phyloP scores from a whole-genome alignment of 495 filamentous ascomycete species.

The Staphylotrichum longicolle region DNA sequence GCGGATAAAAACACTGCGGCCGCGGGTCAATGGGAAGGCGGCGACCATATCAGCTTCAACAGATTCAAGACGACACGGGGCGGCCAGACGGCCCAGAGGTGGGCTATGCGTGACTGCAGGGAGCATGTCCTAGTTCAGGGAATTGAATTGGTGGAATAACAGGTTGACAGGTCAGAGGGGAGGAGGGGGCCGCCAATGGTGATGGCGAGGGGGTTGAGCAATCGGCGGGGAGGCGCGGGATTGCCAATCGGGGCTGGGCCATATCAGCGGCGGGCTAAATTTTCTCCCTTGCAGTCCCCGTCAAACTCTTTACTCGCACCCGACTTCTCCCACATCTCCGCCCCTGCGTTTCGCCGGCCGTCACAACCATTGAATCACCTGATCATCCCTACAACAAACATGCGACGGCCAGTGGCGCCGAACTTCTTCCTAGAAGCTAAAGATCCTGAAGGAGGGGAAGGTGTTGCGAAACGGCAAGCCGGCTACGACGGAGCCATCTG shows the following conservation, averaged over 20 bases:
- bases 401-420: background rate
- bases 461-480: background rate
- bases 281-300: too few species aligned
- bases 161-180: slow-evolving; percentile 8
- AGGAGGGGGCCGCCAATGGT: too few species aligned
- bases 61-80: slow-evolving; percentile 7
- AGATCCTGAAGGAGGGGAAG: background rate
- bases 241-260: too few species aligned
- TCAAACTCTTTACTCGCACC: too few species aligned
- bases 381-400: background rate
- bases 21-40: slow-evolving; percentile 8
- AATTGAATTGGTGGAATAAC: too few species aligned
- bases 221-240: too few species aligned
- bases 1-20: slow-evolving; percentile 10
- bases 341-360: too few species aligned
- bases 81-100: slow-evolving; percentile 9
- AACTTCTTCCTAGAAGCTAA: background rate
- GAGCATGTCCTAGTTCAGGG: slow-evolving; percentile 11
- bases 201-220: slow-evolving; percentile 9
- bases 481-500: slow-evolving; percentile 25
- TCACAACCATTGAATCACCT: too few species aligned
- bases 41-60: slow-evolving; percentile 5
- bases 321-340: too few species aligned
- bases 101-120: slow-evolving; percentile 4
- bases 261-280: too few species aligned